Evolutionary conservation across 1,139 yeast genomes (phyloP).

Genomic region (Sugiyamaella sp.): DNA sequence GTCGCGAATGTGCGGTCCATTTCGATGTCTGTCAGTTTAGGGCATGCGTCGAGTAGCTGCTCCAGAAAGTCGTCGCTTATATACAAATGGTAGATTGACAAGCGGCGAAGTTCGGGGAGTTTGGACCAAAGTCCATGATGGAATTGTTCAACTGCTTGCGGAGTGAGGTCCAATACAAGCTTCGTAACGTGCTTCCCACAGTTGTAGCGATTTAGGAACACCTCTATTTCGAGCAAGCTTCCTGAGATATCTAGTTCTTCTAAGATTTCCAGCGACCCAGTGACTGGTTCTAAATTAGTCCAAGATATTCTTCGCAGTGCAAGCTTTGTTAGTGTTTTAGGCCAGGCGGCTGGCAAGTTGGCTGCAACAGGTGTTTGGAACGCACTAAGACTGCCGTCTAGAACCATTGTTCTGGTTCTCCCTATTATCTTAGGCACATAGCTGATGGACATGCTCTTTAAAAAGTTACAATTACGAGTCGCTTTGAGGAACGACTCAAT

Average conservation of each 20-base stretch:
- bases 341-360: not conserved
- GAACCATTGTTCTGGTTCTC: not conserved
- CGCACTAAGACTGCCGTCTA: not conserved
- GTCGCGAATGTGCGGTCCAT: not conserved
- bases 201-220: conserved; percentile 1
- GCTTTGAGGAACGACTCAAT: not conserved
- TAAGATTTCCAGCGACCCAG: conserved; percentile 2
- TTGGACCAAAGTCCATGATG: not conserved
- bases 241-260: conserved; percentile 2
- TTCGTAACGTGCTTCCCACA: conserved; percentile 5
- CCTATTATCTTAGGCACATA: not conserved
- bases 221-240: not conserved
- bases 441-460: not conserved
- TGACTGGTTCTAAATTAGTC: not conserved
- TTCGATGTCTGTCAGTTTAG: not conserved
- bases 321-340: not conserved
- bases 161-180: not conserved
- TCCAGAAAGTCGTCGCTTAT: not conserved
- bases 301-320: not conserved
- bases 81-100: not conserved
- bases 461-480: not conserved
- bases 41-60: not conserved
- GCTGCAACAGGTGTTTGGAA: too few species aligned
- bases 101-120: not conserved
- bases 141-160: not conserved